A percentile compares a stretch with the other conserved stretches of the same genome.
Conservation (phyloP, 495 filamentous ascomycete genomes). For the Penicillium cinerascens region DNA sequence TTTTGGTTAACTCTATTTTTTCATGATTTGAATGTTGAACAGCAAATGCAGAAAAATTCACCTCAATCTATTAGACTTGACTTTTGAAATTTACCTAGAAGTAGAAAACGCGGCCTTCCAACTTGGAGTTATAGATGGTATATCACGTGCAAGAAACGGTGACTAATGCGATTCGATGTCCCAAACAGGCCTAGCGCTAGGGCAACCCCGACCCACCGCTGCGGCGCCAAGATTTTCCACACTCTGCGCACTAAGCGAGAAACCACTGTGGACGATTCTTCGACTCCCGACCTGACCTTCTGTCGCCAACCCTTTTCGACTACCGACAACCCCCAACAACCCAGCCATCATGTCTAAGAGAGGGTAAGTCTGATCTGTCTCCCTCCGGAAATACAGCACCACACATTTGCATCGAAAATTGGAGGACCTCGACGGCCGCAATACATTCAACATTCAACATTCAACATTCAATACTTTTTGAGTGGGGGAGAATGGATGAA, state of each 20-base stretch:
- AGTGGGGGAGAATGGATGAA: conserved; percentile 12
- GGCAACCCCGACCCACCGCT: conserved; percentile 34
- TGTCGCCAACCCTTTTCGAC: conserved; percentile 39
- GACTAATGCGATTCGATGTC: background rate
- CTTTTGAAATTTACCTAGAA: background rate
- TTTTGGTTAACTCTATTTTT: background rate
- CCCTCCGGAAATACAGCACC: conserved; percentile 12
- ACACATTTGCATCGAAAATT: background rate
- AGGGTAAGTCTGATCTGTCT: conserved; percentile 42
- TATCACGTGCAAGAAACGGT: background rate
- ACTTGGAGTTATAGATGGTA: background rate
- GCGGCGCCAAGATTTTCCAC: conserved; percentile 45
- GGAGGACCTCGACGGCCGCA: conserved; percentile 11
- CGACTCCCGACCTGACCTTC: conserved; percentile 34
- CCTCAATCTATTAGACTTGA: background rate
- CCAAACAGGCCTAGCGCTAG: conserved; percentile 37
- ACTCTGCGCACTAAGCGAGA: conserved; percentile 49
- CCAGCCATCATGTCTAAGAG: conserved; percentile 56
- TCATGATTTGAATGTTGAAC: background rate
- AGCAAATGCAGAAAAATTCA: background rate
- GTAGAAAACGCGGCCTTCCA: background rate
- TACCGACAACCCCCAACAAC: conserved; percentile 41
- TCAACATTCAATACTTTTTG: conserved; percentile 15
- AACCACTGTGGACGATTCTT: conserved; percentile 28
- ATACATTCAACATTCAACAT: conserved; percentile 14